These are phyloP conservation scores for Podospora anserina DNA, from an alignment of 495 filamentous ascomycete species.

Conservation along the genomic window DNA sequence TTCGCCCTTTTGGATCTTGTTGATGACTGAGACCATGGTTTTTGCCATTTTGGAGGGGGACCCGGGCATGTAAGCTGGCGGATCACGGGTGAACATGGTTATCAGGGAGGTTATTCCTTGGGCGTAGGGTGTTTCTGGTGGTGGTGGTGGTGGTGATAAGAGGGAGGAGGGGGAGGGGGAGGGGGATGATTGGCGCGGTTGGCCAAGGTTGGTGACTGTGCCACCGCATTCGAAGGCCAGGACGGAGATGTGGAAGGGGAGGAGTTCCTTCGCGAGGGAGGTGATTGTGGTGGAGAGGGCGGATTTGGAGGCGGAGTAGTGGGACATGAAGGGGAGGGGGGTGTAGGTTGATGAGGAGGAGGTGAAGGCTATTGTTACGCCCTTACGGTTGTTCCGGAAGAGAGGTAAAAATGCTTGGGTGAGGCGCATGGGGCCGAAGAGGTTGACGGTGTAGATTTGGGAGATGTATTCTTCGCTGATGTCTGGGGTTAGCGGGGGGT, in stretches of 20 bases:
- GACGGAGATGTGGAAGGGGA: conserved; percentile 20
- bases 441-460: conserved; percentile 41
- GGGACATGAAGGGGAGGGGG: conserved; percentile 35
- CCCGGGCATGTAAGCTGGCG: conserved; percentile 31
- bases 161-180: too few relatives aligned
- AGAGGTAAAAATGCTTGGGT: conserved; percentile 31
- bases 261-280: conserved; percentile 27
- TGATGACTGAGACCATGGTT: conserved; percentile 35
- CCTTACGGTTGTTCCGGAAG: conserved; percentile 30
- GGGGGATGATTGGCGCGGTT: conserved; percentile 14
- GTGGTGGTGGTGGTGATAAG: too few relatives aligned
- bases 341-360: conserved; percentile 42
- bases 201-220: conserved; percentile 26
- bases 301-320: conserved; percentile 47
- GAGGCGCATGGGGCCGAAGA: conserved; percentile 36
- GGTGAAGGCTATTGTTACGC: conserved; percentile 26
- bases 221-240: conserved; percentile 31
- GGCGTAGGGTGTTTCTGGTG: too few relatives aligned
- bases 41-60: conserved; percentile 33
- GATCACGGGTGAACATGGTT: conserved; percentile 24
- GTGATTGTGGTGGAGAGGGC: conserved; percentile 42
- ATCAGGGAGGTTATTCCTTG: neutral
- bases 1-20: conserved; percentile 17
- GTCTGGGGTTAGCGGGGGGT: neutral
- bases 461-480: conserved; percentile 35